Conservation (phyloP, 169 alveolate genomes). For the Eimeria praecox region DNA sequence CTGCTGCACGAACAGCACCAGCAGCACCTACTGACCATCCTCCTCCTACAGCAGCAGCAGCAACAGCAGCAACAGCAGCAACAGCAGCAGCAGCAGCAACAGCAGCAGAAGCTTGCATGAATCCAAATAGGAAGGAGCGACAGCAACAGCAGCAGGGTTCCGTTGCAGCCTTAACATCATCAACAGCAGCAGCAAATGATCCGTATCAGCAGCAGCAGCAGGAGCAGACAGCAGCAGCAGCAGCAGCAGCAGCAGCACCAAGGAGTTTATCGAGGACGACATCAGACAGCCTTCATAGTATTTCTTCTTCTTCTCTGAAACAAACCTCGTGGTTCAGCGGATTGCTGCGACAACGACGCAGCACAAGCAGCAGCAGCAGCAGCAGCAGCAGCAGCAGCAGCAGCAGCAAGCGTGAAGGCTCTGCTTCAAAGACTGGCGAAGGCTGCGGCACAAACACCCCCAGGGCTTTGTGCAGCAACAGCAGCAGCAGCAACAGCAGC, state of each 20-base stretch:
- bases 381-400: conserved; percentile 60
- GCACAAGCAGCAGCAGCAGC: conserved; percentile 36
- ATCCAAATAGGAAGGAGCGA: not conserved
- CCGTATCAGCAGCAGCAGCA: conserved; percentile 13
- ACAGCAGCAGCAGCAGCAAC: not conserved
- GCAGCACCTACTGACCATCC: too few relatives aligned
- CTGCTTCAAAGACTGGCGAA: not conserved
- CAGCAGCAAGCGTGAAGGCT: conserved; percentile 31
- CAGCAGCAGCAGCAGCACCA: conserved; percentile 22
- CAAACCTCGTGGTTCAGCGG: not conserved
- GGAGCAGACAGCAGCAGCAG: conserved; percentile 30
- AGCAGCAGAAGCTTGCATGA: not conserved
- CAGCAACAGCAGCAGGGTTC: conserved; percentile 17
- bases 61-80: conserved; percentile 9
- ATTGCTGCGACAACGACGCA: conserved; percentile 24
- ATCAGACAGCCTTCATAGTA: not conserved
- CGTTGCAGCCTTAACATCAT: too few relatives aligned
- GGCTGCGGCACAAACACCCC: not conserved
- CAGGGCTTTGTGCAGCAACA: not conserved
- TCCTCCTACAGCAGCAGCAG: not conserved
- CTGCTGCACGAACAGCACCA: conserved; percentile 2
- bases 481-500: not conserved
- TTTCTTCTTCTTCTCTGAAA: not conserved
- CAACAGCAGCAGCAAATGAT: conserved; percentile 49
- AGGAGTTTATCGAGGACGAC: not conserved